Evolutionary conservation across 768 basidiomycete species (phyloP).

Genomic region (Mycena alexandri): DNA sequence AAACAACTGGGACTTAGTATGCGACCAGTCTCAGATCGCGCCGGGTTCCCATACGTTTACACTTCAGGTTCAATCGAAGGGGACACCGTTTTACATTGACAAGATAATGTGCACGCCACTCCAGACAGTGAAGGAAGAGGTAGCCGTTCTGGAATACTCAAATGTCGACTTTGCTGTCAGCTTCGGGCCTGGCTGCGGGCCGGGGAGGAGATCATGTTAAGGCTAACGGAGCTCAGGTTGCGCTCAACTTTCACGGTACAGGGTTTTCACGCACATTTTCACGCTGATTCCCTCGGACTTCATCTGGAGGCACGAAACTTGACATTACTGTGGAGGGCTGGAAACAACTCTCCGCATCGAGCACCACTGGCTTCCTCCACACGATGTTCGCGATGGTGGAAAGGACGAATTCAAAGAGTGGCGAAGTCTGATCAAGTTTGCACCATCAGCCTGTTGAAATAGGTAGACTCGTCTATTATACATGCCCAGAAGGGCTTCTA

Average conservation of each 20-base stretch:
- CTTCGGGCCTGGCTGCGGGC: slow-evolving; percentile 40
- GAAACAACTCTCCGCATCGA: too few species aligned
- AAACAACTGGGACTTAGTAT: slow-evolving; percentile 51
- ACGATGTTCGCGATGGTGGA: too few species aligned
- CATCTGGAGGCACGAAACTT: too few species aligned
- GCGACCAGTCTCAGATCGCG: slow-evolving; percentile 34
- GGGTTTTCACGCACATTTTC: not conserved
- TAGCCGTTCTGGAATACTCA: slow-evolving; percentile 26
- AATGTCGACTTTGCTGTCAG: slow-evolving; percentile 39
- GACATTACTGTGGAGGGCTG: too few species aligned
- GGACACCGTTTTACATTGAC: slow-evolving; percentile 47
- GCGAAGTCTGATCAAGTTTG: too few species aligned
- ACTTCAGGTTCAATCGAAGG: slow-evolving; percentile 43
- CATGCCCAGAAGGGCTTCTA: too few species aligned
- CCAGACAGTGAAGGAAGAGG: not conserved
- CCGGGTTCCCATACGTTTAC: slow-evolving; percentile 46
- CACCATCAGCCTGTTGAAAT: too few species aligned
- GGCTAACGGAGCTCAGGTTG: slow-evolving; percentile 37
- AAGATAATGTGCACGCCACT: slow-evolving; percentile 47
- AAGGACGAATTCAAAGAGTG: too few species aligned
- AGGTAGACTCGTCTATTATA: too few species aligned
- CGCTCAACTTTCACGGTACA: slow-evolving; percentile 45
- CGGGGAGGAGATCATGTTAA: slow-evolving; percentile 37
- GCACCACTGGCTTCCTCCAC: too few species aligned
- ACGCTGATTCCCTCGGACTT: not conserved